Evolutionary conservation across 1,284 basidiomycete species (phyloP).

Genomic region (Chiua sp.): DNA sequence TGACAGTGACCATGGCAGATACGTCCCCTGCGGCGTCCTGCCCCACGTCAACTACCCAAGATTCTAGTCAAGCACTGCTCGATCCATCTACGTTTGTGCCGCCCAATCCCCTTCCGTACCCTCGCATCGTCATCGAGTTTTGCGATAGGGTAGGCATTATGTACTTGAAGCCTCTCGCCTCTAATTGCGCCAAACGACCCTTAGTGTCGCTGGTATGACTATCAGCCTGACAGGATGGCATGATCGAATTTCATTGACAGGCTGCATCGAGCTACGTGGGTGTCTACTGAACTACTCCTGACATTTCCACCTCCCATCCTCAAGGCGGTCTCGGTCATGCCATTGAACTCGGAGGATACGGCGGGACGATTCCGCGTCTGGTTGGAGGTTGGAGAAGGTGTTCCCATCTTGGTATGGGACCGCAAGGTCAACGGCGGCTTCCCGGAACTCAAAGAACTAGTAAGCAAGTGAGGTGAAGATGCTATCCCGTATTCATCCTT

Average conservation of each 20-base stretch:
- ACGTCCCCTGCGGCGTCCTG: constrained; percentile 3
- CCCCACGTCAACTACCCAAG: constrained; percentile 10
- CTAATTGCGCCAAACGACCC: constrained; percentile 4
- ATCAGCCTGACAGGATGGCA: not conserved
- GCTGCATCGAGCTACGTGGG: constrained; percentile 88
- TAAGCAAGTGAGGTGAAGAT: constrained; percentile 41
- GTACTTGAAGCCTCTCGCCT: not conserved
- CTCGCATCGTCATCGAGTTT: constrained; percentile 77
- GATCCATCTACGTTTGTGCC: constrained; percentile 65
- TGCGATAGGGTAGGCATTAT: constrained; percentile 75
- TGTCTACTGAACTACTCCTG: constrained; percentile 86
- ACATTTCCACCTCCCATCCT: constrained; percentile 84
- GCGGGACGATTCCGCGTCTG: constrained; percentile 90
- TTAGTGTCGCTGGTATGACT: constrained; percentile 74
- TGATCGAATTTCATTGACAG: constrained; percentile 43
- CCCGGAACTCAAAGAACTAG: constrained; percentile 86
- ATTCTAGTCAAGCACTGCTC: constrained; percentile 17
- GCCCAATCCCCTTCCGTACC: constrained; percentile 51
- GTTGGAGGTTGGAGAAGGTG: constrained; percentile 56
- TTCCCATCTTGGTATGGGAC: constrained; percentile 69
- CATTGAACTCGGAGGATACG: constrained; percentile 80
- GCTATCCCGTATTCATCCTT: constrained; percentile 7
- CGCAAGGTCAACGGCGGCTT: constrained; percentile 89
- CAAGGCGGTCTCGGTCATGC: constrained; percentile 70
- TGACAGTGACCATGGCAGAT: constrained; percentile 18